Conservation (phyloP, 2,329 filamentous ascomycete species). For the Allantophomopsis cytisporea region DNA sequence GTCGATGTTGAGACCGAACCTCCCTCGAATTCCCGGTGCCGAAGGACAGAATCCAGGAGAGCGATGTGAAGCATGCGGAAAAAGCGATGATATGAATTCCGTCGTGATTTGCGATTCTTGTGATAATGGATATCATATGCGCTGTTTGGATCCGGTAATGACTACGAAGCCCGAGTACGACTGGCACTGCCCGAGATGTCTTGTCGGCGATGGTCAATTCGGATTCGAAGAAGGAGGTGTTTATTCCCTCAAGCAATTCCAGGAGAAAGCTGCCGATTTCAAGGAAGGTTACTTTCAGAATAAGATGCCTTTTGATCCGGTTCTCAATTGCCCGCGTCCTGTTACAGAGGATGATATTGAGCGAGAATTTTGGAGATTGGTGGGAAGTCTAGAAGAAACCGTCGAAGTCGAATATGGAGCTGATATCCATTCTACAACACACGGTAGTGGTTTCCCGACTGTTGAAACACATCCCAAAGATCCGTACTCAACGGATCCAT, state of each 20-base stretch:
- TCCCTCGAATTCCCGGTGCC: slow-evolving; percentile 49
- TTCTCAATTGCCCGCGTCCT: slow-evolving; percentile 65
- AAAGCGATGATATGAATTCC: slow-evolving; percentile 55
- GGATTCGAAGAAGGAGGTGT: slow-evolving; percentile 94
- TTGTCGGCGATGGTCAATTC: slow-evolving; percentile 93
- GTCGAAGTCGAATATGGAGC: slow-evolving; percentile 97
- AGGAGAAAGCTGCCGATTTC: slow-evolving; percentile 90
- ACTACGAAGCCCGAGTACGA: slow-evolving; percentile 68
- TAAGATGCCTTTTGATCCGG: slow-evolving; percentile 78
- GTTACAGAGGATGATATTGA: slow-evolving; percentile 94
- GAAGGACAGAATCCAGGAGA: slow-evolving; percentile 31
- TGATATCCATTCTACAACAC: slow-evolving; percentile 95
- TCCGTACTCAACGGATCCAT: slow-evolving; percentile 76
- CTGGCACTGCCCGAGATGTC: slow-evolving; percentile 91
- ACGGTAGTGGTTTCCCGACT: slow-evolving; percentile 93
- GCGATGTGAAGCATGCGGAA: slow-evolving; percentile 81
- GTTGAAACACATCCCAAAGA: slow-evolving; percentile 83
- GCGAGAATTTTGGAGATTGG: slow-evolving; percentile 89
- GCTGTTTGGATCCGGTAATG: slow-evolving; percentile 78
- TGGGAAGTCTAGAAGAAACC: slow-evolving; percentile 86
- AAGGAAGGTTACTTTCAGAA: slow-evolving; percentile 88
- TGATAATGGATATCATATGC: slow-evolving; percentile 75
- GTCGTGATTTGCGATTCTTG: slow-evolving; percentile 84
- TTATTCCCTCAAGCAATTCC: slow-evolving; percentile 91
- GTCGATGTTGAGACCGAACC: slow-evolving; percentile 78